phyloP scores from a whole-genome alignment of 2,329 filamentous ascomycete species.

The Arthroderma sp. region DNA sequence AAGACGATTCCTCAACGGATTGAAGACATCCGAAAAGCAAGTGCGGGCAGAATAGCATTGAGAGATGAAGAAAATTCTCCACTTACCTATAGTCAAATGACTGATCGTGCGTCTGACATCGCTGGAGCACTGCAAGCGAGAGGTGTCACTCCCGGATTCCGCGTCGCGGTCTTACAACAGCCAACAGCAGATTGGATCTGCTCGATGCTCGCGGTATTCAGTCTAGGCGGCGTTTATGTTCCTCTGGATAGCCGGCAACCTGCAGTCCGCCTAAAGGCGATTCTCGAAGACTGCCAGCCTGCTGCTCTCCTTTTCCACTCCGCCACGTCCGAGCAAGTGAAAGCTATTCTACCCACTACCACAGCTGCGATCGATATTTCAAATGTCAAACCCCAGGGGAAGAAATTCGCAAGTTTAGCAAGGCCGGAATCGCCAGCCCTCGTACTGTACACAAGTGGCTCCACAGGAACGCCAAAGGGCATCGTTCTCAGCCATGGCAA shows the following conservation, averaged over 20 bases:
- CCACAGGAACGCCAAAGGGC: constrained; percentile 32
- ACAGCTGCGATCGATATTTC: no score
- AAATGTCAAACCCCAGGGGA: no score
- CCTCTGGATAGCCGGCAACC: constrained; percentile 27
- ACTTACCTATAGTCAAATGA: constrained; percentile 29
- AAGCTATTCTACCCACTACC: no score
- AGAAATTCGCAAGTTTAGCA: background rate
- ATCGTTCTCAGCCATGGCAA: constrained; percentile 22
- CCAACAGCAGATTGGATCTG: constrained; percentile 26
- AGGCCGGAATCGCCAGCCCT: constrained; percentile 22
- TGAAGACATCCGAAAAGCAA: constrained; percentile 21
- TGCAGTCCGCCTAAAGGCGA: background rate
- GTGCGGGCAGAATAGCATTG: constrained; percentile 19
- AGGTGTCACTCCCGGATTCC: constrained; percentile 14
- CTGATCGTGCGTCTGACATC: constrained; percentile 26
- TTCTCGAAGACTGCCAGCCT: constrained; percentile 3
- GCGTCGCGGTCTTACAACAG: constrained; percentile 33
- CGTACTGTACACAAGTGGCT: constrained; percentile 26
- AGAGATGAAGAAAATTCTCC: constrained; percentile 17
- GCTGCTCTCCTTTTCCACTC: constrained; percentile 10
- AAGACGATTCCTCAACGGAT: constrained; percentile 28
- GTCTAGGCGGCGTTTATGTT: constrained; percentile 26
- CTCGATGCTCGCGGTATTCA: constrained; percentile 26
- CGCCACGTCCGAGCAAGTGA: no score
- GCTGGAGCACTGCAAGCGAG: constrained; percentile 19